These are phyloP conservation scores for Trichosporon ovoides DNA, from an alignment of 1,284 basidiomycete species.

Conservation along the genomic window DNA sequence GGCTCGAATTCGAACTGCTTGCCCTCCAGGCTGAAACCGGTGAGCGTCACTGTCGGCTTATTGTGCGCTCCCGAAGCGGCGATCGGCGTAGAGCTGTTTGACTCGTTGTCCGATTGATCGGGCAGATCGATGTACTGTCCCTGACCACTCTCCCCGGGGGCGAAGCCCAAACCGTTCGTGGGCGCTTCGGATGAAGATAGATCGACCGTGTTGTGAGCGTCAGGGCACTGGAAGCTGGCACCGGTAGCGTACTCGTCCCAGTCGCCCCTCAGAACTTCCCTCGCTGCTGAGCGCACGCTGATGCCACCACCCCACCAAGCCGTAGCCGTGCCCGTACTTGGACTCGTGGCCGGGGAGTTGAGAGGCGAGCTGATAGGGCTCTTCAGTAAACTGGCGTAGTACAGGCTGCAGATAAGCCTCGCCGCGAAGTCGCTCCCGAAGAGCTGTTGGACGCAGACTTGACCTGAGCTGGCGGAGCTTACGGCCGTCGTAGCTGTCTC, in stretches of 20 bases:
- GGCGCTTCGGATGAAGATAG: too few species aligned
- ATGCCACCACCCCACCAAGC: background rate
- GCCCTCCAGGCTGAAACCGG: background rate
- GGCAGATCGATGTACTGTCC: background rate
- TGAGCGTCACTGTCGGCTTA: background rate
- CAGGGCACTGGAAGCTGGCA: background rate
- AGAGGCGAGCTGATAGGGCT: background rate
- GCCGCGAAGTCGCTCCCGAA: background rate
- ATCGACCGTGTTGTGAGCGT: too few species aligned
- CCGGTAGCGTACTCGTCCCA: too few species aligned
- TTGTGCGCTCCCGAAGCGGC: background rate
- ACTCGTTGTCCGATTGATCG: background rate
- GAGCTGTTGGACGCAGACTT: background rate
- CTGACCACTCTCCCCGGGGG: background rate
- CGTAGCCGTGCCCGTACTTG: background rate
- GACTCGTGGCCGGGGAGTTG: background rate
- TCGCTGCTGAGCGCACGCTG: background rate
- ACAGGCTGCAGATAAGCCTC: background rate
- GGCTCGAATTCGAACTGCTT: constrained; percentile 1
- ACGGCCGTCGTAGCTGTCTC: background rate
- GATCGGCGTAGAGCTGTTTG: background rate
- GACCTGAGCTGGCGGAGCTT: background rate
- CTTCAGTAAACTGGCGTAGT: background rate
- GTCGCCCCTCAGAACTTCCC: background rate
- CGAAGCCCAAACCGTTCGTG: background rate